Base-by-base conservation (phyloP, 805 yeast genomes). In the Kodamaea jinghongensis region DNA sequence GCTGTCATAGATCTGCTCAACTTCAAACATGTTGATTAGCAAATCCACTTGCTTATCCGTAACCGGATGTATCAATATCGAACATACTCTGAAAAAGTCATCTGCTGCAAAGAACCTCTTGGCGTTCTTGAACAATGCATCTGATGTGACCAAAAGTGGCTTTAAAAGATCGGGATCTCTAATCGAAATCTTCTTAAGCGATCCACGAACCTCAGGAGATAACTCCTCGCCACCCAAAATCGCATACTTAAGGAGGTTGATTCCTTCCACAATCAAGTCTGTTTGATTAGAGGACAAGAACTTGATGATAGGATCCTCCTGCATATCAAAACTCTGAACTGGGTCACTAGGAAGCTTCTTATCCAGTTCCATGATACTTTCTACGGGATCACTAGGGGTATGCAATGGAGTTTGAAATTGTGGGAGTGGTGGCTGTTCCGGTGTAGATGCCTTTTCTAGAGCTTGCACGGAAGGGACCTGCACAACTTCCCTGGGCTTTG, bases 221-320 rank as follows among this genome's bases (percentile, higher is more conserved):
- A 66, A 40, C 9, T 56, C 61, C 35, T 70, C 75, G 14, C 58
- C 60, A 2, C 60, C 62, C 36, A 63, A 49, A 3, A 70, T 54
- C 1, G 75, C 72, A 46, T 57, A 63, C 31, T 61, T 62, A 30
- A 70, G 52, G 17, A 68, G 46, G 29, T 54, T 53, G 3, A 70
- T 49, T 4, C 74, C 75, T 45, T 69, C 73, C 1, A 38, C 42
- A 6, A 61, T 49, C 32, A 60, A 48, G 6, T 54, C 59, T 2
- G 53, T 47, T 28, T 60, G 59, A 14, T 56, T 43, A 1, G 73
- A 69, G 4, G 63, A 52, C 27, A 67, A 47, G 35, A 63, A 65
- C 38, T 58, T 59, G 17, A 66, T 39, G 8, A 69, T 64, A 4
- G 70, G 69, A 37, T 68, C 73, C 4, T 44, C 46, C 20, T 52